Evolutionary conservation across 768 basidiomycete genomes (phyloP), one percentile per base, ranked within the genome.

Genomic region (Clavulina sp.): DNA sequence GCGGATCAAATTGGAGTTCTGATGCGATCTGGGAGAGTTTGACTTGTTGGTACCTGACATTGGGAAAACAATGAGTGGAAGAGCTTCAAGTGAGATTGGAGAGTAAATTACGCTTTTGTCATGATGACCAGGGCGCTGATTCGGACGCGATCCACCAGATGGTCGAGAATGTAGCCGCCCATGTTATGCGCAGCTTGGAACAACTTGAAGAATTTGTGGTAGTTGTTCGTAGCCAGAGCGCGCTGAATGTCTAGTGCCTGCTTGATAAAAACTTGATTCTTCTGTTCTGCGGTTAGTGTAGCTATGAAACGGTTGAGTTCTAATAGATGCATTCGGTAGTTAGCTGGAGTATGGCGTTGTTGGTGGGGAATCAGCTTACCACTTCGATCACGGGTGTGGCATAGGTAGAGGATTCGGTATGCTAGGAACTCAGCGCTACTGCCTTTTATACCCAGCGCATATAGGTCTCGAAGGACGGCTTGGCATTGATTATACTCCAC

Each of bases 401-500:
- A 64, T 21, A 97, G 73, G 78, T 96, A 91, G 48, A 99, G 76
- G 62, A 99, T 95, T 46, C 89, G 86, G 64, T 99, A 99, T 49
- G 91, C 93, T 13, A 92, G 79, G 61, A 97, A 99, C 67, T 99
- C 95, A 62, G 93, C 86, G 6, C 82, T 82, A 63, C 86, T 84
- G 49, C 92, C 95, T 44, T 80, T 78, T 49, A 99, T 80, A 38
- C 91, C 91, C 52, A 92, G 77, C 57, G 93, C 91, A 65, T 99
- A 97, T 24, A 99, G 76, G 48, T 76, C 75, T 61, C 82, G 83
- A 41, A 97, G 69, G 57, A 86, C 83, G 29, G 84, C 83, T 65
- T 96, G 91, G 67, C 95, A 99, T 65, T 92, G 86, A 65, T 95
- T 97, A 64, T 93, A 97, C 75, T 99, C 95, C 57, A 95, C 91